These are phyloP conservation scores for Suhomyces bolitotheri DNA, from an alignment of 1,139 yeast species.

Conservation along the genomic window DNA sequence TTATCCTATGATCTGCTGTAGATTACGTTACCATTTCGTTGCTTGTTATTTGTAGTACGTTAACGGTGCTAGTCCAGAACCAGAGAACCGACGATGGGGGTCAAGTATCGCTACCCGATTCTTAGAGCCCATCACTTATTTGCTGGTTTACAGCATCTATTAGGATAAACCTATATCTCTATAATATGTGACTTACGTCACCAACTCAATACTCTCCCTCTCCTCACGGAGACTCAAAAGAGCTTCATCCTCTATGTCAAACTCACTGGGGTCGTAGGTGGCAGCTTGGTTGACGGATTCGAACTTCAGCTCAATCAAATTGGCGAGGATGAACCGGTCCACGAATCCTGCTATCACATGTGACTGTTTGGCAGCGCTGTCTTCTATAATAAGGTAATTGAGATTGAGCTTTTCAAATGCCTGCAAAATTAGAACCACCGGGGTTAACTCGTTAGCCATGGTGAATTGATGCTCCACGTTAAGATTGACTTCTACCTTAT, in stretches of 20 bases:
- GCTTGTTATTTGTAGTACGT: no score
- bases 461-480: conserved; percentile 80
- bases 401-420: conserved; percentile 43
- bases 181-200: no score
- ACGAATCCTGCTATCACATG: conserved; percentile 40
- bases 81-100: no score
- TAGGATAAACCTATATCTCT: no score
- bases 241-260: conserved; percentile 21
- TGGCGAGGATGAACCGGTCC: conserved; percentile 40
- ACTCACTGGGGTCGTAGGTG: conserved; percentile 14
- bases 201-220: conserved; percentile 26
- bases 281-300: conserved; percentile 21
- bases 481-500: conserved; percentile 49
- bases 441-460: conserved; percentile 45
- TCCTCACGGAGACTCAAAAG: conserved; percentile 16
- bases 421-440: conserved; percentile 39
- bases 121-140: no score
- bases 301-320: conserved; percentile 33
- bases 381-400: conserved; percentile 36
- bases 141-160: no score
- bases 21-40: no score
- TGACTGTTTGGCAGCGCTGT: conserved; percentile 18
- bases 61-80: no score
- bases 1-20: no score
- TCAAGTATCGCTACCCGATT: no score